Base-by-base conservation (phyloP, 2,329 filamentous ascomycete genomes). In the Podosphaera xanthii region DNA sequence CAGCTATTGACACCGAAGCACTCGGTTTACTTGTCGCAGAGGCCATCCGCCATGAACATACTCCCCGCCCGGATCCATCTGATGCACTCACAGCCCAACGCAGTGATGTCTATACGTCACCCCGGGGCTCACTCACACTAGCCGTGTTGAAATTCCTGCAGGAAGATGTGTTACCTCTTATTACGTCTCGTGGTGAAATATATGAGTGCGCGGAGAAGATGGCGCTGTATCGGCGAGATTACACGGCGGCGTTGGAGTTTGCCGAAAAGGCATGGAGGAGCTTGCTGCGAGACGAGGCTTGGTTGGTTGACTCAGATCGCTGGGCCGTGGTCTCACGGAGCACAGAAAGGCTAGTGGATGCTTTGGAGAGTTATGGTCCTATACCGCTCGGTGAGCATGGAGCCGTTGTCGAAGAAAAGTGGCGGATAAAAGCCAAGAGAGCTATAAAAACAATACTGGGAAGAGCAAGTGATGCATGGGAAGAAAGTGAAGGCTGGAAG, bases 261-360 rank as follows among this genome's bases (percentile, higher is more conserved):
- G 81, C 90, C 36, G 92, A 97, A 72, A 90, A 91, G 68, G 87
- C 84, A 0, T 98, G 91, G 90, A 79, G 92, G 1, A 81, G 85
- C 0, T 79, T 84, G 0, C 74, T 80, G 35, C 67, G 71, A 69
- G 68, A 72, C 67, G 74, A 67, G 50, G 63, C 62, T 8, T 70
- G 69, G 66, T 59, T 65, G 6, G 57, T 64, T 0, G 73, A 74
- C 2, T 76, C 72, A 71, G 75, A 77, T 62, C 73, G 69, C 53
- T 82, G 79, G 70, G 74, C 79, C 35, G 78, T 79, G 48, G 78
- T 81, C 12, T 75, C 77, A 63, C 75, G 75, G 50, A 78, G 78
- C 22, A 97, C 92, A 0, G 80, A 89, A 59, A 82, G 87, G 68
- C 72, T 97, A 49, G 87, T 92, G 0, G 83, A 86, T 63, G 80